phyloP scores from a whole-genome alignment of 2,329 filamentous ascomycete species.

The Fusarium sp. region DNA sequence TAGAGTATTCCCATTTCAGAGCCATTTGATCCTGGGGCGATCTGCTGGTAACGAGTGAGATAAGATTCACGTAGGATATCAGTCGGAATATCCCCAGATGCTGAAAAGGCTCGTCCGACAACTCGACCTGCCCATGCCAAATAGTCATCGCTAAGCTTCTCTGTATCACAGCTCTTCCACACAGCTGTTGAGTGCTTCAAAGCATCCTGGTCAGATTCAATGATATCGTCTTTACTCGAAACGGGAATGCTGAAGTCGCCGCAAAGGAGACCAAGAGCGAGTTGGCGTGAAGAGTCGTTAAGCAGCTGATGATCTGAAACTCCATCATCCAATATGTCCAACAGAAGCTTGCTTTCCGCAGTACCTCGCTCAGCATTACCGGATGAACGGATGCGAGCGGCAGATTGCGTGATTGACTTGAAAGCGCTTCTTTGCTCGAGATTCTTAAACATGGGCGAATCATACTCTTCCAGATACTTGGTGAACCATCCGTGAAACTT shows the following conservation, averaged over 20 bases:
- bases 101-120: slow-evolving; percentile 83
- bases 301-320: slow-evolving; percentile 71
- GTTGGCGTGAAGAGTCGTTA: slow-evolving; percentile 73
- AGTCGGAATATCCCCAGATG: slow-evolving; percentile 74
- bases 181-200: slow-evolving; percentile 71
- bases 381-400: slow-evolving; percentile 72
- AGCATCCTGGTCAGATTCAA: slow-evolving; percentile 74
- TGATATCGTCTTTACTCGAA: slow-evolving; percentile 67
- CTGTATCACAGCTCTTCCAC: slow-evolving; percentile 79
- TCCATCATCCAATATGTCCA: slow-evolving; percentile 83
- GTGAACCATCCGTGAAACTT: slow-evolving; percentile 83
- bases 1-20: slow-evolving; percentile 73
- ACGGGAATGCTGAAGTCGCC: slow-evolving; percentile 73
- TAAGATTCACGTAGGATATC: slow-evolving; percentile 70
- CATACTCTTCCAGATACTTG: slow-evolving; percentile 72
- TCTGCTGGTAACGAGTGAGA: slow-evolving; percentile 61
- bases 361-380: slow-evolving; percentile 77
- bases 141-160: slow-evolving; percentile 73
- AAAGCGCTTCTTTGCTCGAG: slow-evolving; percentile 67
- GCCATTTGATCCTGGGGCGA: slow-evolving; percentile 59
- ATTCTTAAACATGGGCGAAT: slow-evolving; percentile 63
- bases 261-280: slow-evolving; percentile 79
- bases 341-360: slow-evolving; percentile 81
- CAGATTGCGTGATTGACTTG: slow-evolving; percentile 73
- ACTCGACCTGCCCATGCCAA: slow-evolving; percentile 86